These are phyloP conservation scores for Macrolepiota fuliginosa DNA, from an alignment of 768 basidiomycete genomes.

Conservation along the genomic window DNA sequence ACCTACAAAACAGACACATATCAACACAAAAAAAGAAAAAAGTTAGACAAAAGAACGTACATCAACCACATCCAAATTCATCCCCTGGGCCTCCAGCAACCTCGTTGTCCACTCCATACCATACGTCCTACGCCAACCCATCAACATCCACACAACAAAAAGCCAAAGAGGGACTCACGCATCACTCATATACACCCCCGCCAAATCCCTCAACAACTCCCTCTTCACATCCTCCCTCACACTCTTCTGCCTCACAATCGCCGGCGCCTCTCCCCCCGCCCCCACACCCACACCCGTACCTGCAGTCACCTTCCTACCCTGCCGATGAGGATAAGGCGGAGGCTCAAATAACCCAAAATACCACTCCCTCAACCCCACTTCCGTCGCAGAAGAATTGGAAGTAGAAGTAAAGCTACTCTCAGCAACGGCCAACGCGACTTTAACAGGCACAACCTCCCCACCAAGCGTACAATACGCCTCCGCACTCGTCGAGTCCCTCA, in stretches of 20 bases:
- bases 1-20: too few species aligned
- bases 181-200: constrained; percentile 82
- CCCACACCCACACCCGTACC: too few species aligned
- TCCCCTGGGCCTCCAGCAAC: constrained; percentile 77
- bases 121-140: constrained; percentile 36
- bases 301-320: constrained; percentile 14
- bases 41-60: constrained; percentile 46
- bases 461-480: constrained; percentile 85
- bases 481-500: constrained; percentile 75
- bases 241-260: constrained; percentile 30
- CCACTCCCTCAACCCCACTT: constrained; percentile 51
- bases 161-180: constrained; percentile 45
- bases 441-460: constrained; percentile 69
- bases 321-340: constrained; percentile 20
- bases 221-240: constrained; percentile 50
- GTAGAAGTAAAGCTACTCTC: constrained; percentile 20
- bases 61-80: constrained; percentile 73
- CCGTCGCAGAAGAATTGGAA: constrained; percentile 15
- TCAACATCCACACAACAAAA: neutral
- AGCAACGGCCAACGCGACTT: constrained; percentile 49
- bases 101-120: constrained; percentile 59
- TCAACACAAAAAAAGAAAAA: constrained; percentile 7
- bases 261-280: constrained; percentile 9
- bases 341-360: constrained; percentile 41
- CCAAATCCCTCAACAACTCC: constrained; percentile 62